These are phyloP conservation scores for Pseudopyrenochaeta lycopersici DNA, from an alignment of 2,329 filamentous ascomycete genomes.

Conservation along the genomic window DNA sequence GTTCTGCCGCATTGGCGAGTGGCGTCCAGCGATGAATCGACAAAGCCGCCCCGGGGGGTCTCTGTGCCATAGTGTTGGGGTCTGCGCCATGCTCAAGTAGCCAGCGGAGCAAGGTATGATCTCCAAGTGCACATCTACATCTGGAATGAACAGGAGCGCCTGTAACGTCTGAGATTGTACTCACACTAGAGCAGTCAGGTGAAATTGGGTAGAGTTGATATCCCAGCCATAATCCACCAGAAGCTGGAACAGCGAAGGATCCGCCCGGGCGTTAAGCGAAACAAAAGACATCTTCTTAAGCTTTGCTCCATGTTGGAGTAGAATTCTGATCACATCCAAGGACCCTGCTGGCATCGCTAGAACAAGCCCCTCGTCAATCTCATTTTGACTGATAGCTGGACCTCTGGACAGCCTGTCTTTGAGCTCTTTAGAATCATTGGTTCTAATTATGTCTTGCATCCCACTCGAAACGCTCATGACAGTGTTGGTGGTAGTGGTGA, in stretches of 20 bases:
- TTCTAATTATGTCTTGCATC: not conserved
- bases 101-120: constrained; percentile 6
- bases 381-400: not conserved
- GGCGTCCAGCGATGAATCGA: not conserved
- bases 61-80: constrained; percentile 3
- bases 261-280: not conserved
- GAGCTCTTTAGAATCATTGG: not conserved
- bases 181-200: not conserved
- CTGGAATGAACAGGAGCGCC: not conserved
- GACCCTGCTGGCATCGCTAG: not conserved
- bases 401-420: not conserved
- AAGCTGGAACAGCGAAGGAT: constrained; percentile 3
- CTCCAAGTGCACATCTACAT: not conserved
- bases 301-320: not conserved
- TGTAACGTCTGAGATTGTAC: not conserved
- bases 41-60: not conserved
- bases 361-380: constrained; percentile 1
- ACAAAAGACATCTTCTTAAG: not conserved
- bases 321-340: not conserved
- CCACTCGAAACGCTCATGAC: not conserved
- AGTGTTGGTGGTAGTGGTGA: not conserved
- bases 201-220: constrained; percentile 11
- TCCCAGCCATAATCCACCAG: constrained; percentile 13
- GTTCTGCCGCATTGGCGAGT: not conserved
- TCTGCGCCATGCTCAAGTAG: constrained; percentile 15